Conservation (phyloP, 1,284 basidiomycete species). For the Naganishia sp. region DNA sequence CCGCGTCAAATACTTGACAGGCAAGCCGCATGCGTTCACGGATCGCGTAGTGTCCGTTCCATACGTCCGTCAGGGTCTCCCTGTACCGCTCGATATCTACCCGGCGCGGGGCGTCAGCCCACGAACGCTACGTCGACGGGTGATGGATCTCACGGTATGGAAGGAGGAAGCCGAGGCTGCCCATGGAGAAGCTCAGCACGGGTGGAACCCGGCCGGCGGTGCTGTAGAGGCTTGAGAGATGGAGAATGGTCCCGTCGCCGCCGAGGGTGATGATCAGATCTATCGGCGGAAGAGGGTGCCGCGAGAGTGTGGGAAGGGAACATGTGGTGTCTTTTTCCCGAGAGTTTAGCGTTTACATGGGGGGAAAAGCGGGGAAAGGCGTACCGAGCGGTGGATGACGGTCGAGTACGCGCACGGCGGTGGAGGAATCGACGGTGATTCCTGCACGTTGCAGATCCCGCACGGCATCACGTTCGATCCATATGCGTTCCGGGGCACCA, state of each 20-base stretch:
- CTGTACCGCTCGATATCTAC: conserved; percentile 73
- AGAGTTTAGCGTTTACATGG: no score
- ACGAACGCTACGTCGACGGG: neutral
- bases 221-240: conserved; percentile 89
- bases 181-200: conserved; percentile 94
- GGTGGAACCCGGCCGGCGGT: conserved; percentile 80
- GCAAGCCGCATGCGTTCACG: conserved; percentile 83
- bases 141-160: conserved; percentile 83
- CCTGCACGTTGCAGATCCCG: conserved; percentile 41
- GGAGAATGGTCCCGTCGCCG: conserved; percentile 93
- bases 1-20: conserved; percentile 45
- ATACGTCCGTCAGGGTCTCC: conserved; percentile 36
- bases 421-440: conserved; percentile 34
- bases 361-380: neutral
- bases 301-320: neutral
- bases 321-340: no score
- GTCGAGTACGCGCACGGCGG: neutral
- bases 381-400: neutral
- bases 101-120: no score
- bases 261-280: conserved; percentile 90
- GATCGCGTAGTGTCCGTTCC: conserved; percentile 56
- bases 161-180: conserved; percentile 87
- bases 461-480: conserved; percentile 14
- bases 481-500: conserved; percentile 10
- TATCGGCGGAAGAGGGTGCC: conserved; percentile 6